Base-by-base conservation (phyloP, 179 eudicot species). In the Vitellaria paradoxa region DNA sequence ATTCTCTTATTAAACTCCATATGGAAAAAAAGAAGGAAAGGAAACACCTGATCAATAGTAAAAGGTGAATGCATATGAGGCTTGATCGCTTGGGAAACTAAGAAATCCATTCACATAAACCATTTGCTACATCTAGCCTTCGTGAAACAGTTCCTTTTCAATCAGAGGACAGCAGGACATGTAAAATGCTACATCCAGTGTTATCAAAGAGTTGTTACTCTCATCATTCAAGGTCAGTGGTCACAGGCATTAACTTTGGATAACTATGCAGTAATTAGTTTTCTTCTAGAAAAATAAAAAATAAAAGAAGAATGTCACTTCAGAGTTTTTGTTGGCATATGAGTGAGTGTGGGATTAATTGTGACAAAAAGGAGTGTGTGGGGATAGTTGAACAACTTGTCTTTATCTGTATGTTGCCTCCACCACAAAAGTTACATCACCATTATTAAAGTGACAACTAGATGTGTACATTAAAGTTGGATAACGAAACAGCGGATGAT, bases 381-480 rank as follows among this genome's bases (percentile, higher is more conserved):
- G 73, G 53, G 11, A 17, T 47, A 21, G 65, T 49, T 30, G 50
- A 59, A 9, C 13, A 23, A 47, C 68, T 10, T 46, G 6, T 12
- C 46, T 65, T 23, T 17, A 47, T 57, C 30, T 9, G 37, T 2
- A 30, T 18, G n/a, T 62, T 24, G 17, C 17, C 60, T 17, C 46
- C 73, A 76, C 73, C 73, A 37, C 74, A 46, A 57, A 60, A 53
- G 70, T 30, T 15, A 57, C 50, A 73, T 75, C 68, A 65, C 50
- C 68, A 66, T 70, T 67, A 73, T 17, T 67, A 60, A 75, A 52
- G 42, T 49, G 21, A 59, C 26, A 62, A 30, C 53, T 64, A 45
- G 30, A 52, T 49, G 30, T 20, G 50, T 37, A 17, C 20, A 77
- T 17, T 14, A 70, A 77, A 70, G 62, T 26, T 66, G 30, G 21